Base-by-base conservation (phyloP, 192 early-diverging fungal genomes). In the Umbelopsis ramanniana region DNA sequence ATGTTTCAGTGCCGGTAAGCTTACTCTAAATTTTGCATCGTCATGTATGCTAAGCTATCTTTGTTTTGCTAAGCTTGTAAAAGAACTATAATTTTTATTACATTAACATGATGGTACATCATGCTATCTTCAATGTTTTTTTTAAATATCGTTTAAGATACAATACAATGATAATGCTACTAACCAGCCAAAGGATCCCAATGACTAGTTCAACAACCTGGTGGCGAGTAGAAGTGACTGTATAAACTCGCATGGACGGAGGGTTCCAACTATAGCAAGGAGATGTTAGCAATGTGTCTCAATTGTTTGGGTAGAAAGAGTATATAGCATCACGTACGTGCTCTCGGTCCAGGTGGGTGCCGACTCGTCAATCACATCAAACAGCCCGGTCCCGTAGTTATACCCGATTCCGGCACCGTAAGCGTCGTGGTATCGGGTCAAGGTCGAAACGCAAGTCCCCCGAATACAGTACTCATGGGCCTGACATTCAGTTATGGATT, bases 241-340 rank as follows among this genome's bases (percentile, higher is more conserved):
- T 35, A 43, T 80, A 87, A 11, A 84, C 46, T 10, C 83, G 73
- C 29, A 87, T 52, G n/a, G 63, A 69, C 23, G 82, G 70, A 17
- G 75, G 69, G 47, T 87, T 77, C 83, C 85, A 84, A 40, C 85
- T 87, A 50, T 38, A 48, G 24, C 9, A 19, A 10, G 46, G 35
- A 63, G 53, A 43, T 19, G 21, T 29, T 24, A 72, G 45, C 47
- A 66, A 52, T 19, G 17, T 33, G 50, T 21, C 47, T 46, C 55
- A 66, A 48, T 63, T 40, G 0, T 22, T n/a, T n/a, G n/a, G 23
- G 4, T 14, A 12, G 22, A 24, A n/a, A n/a, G n/a, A n/a, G n/a
- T n/a, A n/a, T n/a, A n/a, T n/a, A n/a, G n/a, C n/a, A n/a, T n/a
- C 15, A 84, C 86, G 72, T 88, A 86, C 86, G 76, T 81, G 76